Percentiles rank a stretch among this genome's conserved stretches.
Conservation (phyloP, 2,329 filamentous ascomycete species). For the Cryphonectria carpinicola region DNA sequence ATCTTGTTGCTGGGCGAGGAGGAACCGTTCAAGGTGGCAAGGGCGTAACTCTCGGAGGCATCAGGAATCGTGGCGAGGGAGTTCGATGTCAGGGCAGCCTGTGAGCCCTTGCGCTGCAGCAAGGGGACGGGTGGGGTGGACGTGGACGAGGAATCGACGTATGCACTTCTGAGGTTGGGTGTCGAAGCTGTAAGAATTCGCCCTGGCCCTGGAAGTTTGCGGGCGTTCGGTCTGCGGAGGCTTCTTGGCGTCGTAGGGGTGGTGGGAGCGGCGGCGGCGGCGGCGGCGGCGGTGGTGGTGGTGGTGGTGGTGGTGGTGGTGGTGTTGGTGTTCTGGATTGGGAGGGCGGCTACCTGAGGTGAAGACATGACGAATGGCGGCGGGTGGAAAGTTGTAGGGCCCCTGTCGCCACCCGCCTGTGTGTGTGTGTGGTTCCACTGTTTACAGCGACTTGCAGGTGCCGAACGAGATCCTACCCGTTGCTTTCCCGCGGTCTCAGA, state of each 20-base stretch:
- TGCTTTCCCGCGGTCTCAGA: neutral
- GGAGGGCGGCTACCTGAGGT: constrained; percentile 4
- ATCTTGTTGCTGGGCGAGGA: constrained; percentile 44
- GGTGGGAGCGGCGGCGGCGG: constrained; percentile 40
- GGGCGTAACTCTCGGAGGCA: constrained; percentile 66
- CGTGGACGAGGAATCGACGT: constrained; percentile 49
- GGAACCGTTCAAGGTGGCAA: constrained; percentile 56
- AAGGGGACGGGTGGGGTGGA: constrained; percentile 43
- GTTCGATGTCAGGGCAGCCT: constrained; percentile 68
- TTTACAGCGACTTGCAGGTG: constrained; percentile 9
- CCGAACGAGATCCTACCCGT: constrained; percentile 3
- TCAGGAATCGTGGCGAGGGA: constrained; percentile 69
- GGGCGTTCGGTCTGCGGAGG: constrained; percentile 33
- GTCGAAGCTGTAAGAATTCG: constrained; percentile 57
- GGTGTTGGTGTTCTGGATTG: constrained; percentile 39
- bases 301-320: constrained; percentile 34
- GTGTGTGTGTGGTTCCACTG: neutral
- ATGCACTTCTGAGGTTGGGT: constrained; percentile 60
- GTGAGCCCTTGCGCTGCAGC: constrained; percentile 70
- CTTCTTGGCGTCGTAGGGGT: constrained; percentile 27
- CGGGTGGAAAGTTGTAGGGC: constrained; percentile 4
- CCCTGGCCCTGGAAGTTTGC: constrained; percentile 45
- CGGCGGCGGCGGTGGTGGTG: constrained; percentile 40
- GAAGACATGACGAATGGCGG: constrained; percentile 14
- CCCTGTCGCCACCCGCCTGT: neutral